These are phyloP conservation scores for Boechera divaricarpa DNA, from an alignment of 345 rosid genomes.

Conservation along the genomic window DNA sequence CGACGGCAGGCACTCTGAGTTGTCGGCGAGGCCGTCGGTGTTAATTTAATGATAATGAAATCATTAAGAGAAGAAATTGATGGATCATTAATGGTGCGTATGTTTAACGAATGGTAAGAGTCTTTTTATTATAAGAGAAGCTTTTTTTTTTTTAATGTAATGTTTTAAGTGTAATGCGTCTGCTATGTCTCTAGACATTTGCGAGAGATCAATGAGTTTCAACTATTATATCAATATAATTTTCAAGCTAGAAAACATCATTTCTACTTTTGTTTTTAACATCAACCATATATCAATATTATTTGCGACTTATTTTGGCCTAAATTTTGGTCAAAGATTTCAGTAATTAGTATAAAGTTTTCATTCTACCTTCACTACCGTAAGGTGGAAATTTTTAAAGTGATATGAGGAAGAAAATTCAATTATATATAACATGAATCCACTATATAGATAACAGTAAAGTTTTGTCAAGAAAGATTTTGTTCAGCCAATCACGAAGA, in stretches of 20 bases:
- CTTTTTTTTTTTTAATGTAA: background rate
- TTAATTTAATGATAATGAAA: constrained; percentile 35
- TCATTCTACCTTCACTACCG: background rate
- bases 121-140: background rate
- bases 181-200: constrained; percentile 38
- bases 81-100: constrained; percentile 31
- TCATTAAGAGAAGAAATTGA: background rate
- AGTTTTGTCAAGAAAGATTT: background rate
- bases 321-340: background rate
- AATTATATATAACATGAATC: background rate
- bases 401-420: constrained; percentile 6
- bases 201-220: constrained; percentile 30
- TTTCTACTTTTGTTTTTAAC: background rate
- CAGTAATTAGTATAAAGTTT: background rate
- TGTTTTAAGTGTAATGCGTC: constrained; percentile 31
- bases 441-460: background rate
- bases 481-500: constrained; percentile 17
- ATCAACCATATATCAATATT: background rate
- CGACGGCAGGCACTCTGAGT: constrained; percentile 61
- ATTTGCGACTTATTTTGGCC: no score
- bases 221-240: background rate
- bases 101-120: constrained; percentile 23
- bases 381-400: background rate
- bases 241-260: background rate
- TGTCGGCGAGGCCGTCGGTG: constrained; percentile 67